phyloP scores from a whole-genome alignment of 306 rosid genomes.

The Sesbania bispinosa region DNA sequence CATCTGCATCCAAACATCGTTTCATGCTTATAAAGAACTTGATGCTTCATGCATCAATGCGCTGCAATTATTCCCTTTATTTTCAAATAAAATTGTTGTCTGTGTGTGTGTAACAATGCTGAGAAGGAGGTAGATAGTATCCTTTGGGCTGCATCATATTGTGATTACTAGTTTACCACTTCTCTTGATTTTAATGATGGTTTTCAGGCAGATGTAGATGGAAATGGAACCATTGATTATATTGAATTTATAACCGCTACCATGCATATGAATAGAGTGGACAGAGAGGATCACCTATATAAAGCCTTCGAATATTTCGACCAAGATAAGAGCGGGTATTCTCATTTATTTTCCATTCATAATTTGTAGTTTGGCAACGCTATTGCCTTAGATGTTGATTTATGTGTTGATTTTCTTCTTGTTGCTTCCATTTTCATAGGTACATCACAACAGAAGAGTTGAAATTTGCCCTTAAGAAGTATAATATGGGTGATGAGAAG shows the following conservation, averaged over 20 bases:
- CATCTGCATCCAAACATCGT: neutral
- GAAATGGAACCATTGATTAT: conserved; percentile 90
- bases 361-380: neutral
- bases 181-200: conserved; percentile 19
- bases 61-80: neutral
- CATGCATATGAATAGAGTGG: conserved; percentile 95
- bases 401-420: neutral
- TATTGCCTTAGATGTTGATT: neutral
- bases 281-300: conserved; percentile 88
- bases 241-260: conserved; percentile 95
- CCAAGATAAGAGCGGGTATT: conserved; percentile 90
- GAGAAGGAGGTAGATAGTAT: too few relatives aligned
- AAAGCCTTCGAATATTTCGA: conserved; percentile 93
- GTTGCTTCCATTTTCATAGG: conserved; percentile 42
- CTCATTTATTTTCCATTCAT: neutral
- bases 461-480: conserved; percentile 79
- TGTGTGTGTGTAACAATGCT: too few relatives aligned
- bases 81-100: too few relatives aligned
- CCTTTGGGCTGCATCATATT: neutral
- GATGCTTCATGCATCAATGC: neutral
- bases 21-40: neutral
- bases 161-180: neutral
- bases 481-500: conserved; percentile 88
- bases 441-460: conserved; percentile 86
- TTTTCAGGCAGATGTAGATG: conserved; percentile 94